A percentile compares a stretch with the other conserved stretches of the same genome.
Evolutionary conservation across 495 filamentous ascomycete species (phyloP).

Genomic region (Eremomyces bilateralis): DNA sequence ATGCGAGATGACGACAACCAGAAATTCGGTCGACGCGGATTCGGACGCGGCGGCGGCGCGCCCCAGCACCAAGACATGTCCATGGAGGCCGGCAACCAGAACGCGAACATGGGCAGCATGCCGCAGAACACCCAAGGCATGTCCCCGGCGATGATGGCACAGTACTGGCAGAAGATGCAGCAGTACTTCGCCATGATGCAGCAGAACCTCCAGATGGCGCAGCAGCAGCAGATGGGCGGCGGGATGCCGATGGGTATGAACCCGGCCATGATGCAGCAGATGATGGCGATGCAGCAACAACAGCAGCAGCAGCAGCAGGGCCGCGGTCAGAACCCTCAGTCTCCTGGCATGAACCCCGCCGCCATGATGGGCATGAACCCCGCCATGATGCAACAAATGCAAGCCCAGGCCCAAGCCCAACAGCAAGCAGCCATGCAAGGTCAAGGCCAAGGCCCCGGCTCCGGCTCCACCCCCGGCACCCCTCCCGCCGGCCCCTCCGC

Average conservation of each 20-base stretch:
- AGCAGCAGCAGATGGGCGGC: constrained; percentile 26
- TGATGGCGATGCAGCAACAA: constrained; percentile 16
- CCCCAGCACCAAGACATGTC: not conserved
- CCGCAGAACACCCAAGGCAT: constrained; percentile 23
- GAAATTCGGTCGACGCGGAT: constrained; percentile 31
- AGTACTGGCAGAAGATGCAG: constrained; percentile 95
- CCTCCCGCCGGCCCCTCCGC: too few species aligned
- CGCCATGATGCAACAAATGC: constrained; percentile 68
- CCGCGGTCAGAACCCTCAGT: constrained; percentile 27
- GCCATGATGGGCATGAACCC: constrained; percentile 39
- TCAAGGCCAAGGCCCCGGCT: too few species aligned
- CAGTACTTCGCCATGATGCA: constrained; percentile 91
- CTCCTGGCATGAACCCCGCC: constrained; percentile 22
- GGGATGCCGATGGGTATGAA: constrained; percentile 19
- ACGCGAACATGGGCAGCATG: constrained; percentile 20
- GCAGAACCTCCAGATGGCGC: constrained; percentile 39
- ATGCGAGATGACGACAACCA: constrained; percentile 72
- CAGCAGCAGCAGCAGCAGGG: too few species aligned
- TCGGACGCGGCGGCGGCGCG: constrained; percentile 14
- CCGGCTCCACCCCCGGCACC: too few species aligned
- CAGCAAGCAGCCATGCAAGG: constrained; percentile 5
- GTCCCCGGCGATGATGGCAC: constrained; percentile 91
- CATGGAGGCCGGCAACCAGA: constrained; percentile 17
- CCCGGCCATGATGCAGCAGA: constrained; percentile 47
- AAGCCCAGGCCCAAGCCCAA: constrained; percentile 14